A percentile compares a stretch with the other conserved stretches of the same genome.
Conservation (phyloP, 129 eudicot genomes). For the Flaveria bidentis region DNA sequence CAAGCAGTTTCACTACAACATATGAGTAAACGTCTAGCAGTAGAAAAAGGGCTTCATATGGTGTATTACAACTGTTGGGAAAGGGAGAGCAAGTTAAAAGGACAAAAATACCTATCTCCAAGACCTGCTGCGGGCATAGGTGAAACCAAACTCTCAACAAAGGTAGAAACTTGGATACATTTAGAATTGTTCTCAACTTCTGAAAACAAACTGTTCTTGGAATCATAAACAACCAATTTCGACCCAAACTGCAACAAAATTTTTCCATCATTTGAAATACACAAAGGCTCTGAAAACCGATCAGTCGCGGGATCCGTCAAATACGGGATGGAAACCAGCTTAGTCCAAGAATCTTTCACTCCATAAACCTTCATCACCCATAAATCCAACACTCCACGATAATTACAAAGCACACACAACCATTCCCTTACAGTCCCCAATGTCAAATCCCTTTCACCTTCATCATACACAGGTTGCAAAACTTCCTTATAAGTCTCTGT, state of each 20-base stretch:
- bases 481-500: slow-evolving; percentile 42
- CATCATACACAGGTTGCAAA: slow-evolving; percentile 45
- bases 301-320: slow-evolving; percentile 31
- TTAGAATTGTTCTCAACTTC: slow-evolving; percentile 33
- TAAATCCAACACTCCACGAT: slow-evolving; percentile 36
- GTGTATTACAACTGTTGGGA: too few species aligned
- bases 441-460: slow-evolving; percentile 39
- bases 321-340: slow-evolving; percentile 49
- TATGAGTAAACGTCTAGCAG: too few species aligned
- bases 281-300: slow-evolving; percentile 40
- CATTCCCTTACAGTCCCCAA: slow-evolving; percentile 45
- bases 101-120: slow-evolving; percentile 35
- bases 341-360: slow-evolving; percentile 66
- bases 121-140: slow-evolving; percentile 19
- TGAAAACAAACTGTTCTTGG: slow-evolving; percentile 22
- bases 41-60: too few species aligned
- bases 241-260: slow-evolving; percentile 37
- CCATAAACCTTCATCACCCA: slow-evolving; percentile 80
- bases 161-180: slow-evolving; percentile 41
- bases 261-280: slow-evolving; percentile 44
- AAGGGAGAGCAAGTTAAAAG: neutral
- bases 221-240: slow-evolving; percentile 39
- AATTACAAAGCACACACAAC: slow-evolving; percentile 49
- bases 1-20: too few species aligned
- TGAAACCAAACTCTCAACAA: slow-evolving; percentile 60